Percentiles rank a stretch among this genome's conserved stretches.
These are phyloP conservation scores for Colletotrichum sp. DNA, from an alignment of 2,329 filamentous ascomycete species.

Conservation along the genomic window DNA sequence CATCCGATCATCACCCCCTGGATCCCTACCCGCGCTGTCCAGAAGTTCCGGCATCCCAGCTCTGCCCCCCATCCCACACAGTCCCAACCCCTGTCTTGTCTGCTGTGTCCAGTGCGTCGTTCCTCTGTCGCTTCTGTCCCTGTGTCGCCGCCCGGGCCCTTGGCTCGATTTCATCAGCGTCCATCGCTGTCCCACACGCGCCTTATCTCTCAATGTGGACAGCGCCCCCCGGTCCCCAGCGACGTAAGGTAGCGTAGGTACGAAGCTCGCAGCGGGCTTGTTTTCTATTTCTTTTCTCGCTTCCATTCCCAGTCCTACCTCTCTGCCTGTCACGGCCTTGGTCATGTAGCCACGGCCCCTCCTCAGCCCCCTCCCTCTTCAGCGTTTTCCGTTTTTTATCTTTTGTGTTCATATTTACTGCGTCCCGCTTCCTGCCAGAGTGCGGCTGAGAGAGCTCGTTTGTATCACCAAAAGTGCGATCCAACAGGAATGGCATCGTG, in stretches of 20 bases:
- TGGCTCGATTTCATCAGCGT: slow-evolving; percentile 17
- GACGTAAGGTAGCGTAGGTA: not conserved
- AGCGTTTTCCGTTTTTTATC: not conserved
- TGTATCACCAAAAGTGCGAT: not conserved
- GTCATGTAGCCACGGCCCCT: not conserved
- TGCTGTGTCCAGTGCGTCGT: not conserved
- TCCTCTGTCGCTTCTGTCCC: not conserved
- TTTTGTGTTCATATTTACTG: not conserved
- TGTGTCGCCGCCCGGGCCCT: slow-evolving; percentile 6
- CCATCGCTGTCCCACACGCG: slow-evolving; percentile 14
- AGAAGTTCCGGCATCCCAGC: not conserved
- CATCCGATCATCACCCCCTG: not conserved
- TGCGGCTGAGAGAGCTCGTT: not conserved
- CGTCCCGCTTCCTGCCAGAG: not conserved
- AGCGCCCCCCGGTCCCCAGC: slow-evolving; percentile 4
- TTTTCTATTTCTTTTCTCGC: slow-evolving; percentile 15
- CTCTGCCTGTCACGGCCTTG: not conserved
- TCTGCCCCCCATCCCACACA: not conserved
- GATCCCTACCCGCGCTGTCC: not conserved
- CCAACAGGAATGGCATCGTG: slow-evolving; percentile 13
- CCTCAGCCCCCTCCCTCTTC: not conserved
- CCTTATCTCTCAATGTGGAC: slow-evolving; percentile 13
- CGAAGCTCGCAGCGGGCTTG: not conserved
- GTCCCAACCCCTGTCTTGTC: not conserved
- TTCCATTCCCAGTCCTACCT: slow-evolving; percentile 9